phyloP scores from a whole-genome alignment of 768 basidiomycete species.

The Suillus fuscotomentosus region DNA sequence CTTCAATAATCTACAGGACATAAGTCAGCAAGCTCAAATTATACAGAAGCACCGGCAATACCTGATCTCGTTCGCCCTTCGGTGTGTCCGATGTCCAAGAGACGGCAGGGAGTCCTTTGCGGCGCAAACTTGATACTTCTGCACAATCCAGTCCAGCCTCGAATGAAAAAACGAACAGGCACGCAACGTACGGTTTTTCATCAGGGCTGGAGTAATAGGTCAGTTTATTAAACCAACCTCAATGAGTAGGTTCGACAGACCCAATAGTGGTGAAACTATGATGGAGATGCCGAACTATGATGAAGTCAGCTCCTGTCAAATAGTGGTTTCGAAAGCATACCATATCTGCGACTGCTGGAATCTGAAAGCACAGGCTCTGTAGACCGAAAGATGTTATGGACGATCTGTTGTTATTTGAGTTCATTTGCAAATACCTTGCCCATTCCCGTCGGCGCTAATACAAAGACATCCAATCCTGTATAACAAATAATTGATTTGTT shows the following conservation, averaged over 20 bases:
- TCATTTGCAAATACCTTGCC: slow-evolving; percentile 57
- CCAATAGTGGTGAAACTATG: slow-evolving; percentile 74
- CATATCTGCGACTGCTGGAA: slow-evolving; percentile 69
- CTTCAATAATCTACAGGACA: slow-evolving; percentile 51
- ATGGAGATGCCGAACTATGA: slow-evolving; percentile 68
- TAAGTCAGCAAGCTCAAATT: not conserved
- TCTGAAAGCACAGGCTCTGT: slow-evolving; percentile 83
- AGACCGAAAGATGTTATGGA: not conserved
- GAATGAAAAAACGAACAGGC: not conserved
- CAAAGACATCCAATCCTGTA: slow-evolving; percentile 69
- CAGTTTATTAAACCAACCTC: not conserved
- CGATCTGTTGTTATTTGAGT: not conserved
- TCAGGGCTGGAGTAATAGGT: slow-evolving; percentile 51
- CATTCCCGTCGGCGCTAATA: slow-evolving; percentile 86
- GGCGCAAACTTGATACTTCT: slow-evolving; percentile 66
- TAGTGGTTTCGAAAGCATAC: slow-evolving; percentile 29
- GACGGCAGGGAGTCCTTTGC: slow-evolving; percentile 53
- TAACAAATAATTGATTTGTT: not conserved
- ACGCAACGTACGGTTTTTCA: slow-evolving; percentile 68
- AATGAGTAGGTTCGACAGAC: slow-evolving; percentile 35
- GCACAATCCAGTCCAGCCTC: slow-evolving; percentile 2
- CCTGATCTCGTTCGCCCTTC: slow-evolving; percentile 52
- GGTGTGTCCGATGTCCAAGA: slow-evolving; percentile 69
- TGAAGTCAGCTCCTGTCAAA: not conserved
- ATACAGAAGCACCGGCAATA: slow-evolving; percentile 19